Percentiles rank a stretch among this genome's conserved stretches.
phyloP scores from a whole-genome alignment of 495 filamentous ascomycete species.

The Venustampulla echinocandica region DNA sequence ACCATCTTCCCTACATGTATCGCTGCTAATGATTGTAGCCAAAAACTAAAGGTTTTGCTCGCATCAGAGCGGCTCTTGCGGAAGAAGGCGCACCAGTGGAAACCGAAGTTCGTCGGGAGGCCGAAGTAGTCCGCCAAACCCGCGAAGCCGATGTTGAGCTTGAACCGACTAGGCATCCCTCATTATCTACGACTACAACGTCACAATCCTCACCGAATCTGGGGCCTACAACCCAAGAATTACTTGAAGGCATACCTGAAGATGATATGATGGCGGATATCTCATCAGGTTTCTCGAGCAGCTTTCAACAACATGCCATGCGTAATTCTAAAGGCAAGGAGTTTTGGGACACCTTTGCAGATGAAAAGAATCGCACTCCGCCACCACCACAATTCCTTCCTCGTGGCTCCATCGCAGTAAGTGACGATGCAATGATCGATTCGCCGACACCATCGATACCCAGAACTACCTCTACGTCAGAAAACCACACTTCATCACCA shows the following conservation, averaged over 20 bases:
- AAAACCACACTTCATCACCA: slow-evolving; percentile 34
- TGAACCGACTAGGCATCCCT: slow-evolving; percentile 22
- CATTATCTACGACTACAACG: slow-evolving; percentile 36
- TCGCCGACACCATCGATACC: slow-evolving; percentile 31
- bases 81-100: slow-evolving; percentile 86
- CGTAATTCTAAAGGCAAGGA: slow-evolving; percentile 61
- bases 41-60: slow-evolving; percentile 90
- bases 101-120: slow-evolving; percentile 80
- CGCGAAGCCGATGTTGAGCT: slow-evolving; percentile 60
- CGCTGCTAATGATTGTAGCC: slow-evolving; percentile 39
- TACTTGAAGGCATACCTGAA: slow-evolving; percentile 50
- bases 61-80: slow-evolving; percentile 78
- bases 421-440: slow-evolving; percentile 70
- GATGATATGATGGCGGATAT: slow-evolving; percentile 53
- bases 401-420: slow-evolving; percentile 17
- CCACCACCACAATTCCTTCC: slow-evolving; percentile 36
- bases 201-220: slow-evolving; percentile 44
- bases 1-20: not conserved
- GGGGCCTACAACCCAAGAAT: slow-evolving; percentile 30
- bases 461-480: slow-evolving; percentile 11
- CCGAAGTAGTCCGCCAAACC: slow-evolving; percentile 89
- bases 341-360: slow-evolving; percentile 73
- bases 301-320: slow-evolving; percentile 63
- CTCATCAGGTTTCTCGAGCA: slow-evolving; percentile 40
- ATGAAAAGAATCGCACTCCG: slow-evolving; percentile 40